Base-by-base conservation (phyloP, 78 protist genomes). In the Dictyostelium intermedium region DNA sequence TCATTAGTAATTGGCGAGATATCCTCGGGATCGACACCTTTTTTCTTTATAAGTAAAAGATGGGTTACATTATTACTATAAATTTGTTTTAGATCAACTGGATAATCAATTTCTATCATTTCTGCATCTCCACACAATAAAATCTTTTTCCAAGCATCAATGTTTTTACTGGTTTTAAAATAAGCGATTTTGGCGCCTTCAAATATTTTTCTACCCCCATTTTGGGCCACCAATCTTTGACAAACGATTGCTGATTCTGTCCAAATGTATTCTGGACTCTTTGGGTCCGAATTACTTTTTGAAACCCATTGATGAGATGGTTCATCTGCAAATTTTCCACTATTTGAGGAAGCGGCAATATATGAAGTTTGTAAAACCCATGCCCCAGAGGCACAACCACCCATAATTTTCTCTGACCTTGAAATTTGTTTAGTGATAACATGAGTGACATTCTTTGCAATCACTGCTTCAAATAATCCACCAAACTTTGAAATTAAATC, bases 81-180 rank as follows among this genome's bases (percentile, higher is more conserved):
- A 27, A 66, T 14, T 66, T 66, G 74, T 27, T n/a, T 27, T 0
- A 66, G 34, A 66, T 73, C 37, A 2, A 73, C 20, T 73, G 80
- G 80, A 3, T 73, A 30, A 18, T 73, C 45, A 35, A 35, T 50
- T 8, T 73, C 80, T 5, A 73, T 73, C 14, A 73, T 6, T n/a
- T 34, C 35, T 23, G 85, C 85, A 82, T 69, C 85, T 35, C 85
- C 85, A 82, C 85, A 50, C 7, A n/a, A 47, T 30, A 82, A 60
- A 34, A 82, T 82, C 35, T 50, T 27, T 47, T 82, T 30, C 85
- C 85, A 82, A 50, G 73, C 45, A 14, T 82, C 32, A 47, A 27
- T n/a, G 23, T 82, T 82, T 35, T 43, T 82, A 39, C 9, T 39
- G 8, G 20, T 73, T 18, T 34, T 35, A 34, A 35, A 30, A 35